phyloP scores from a whole-genome alignment of 1,284 basidiomycete species.

The Tilletia walkeri region DNA sequence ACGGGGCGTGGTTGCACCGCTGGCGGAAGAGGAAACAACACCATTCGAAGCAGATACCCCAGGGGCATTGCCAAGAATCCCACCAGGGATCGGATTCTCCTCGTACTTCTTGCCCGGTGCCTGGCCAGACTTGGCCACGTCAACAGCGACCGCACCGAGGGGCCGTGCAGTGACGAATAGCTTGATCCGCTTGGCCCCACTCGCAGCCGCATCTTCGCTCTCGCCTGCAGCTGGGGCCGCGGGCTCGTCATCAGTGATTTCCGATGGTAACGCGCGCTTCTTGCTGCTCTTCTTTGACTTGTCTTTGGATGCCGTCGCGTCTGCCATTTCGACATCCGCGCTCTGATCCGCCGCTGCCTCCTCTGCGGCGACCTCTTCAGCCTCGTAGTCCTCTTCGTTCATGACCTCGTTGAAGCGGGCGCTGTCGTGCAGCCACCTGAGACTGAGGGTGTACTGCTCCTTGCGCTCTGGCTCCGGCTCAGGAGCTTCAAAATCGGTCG shows the following conservation, averaged over 20 bases:
- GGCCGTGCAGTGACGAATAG: constrained; percentile 48
- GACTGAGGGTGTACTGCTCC: constrained; percentile 41
- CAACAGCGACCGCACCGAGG: constrained; percentile 47
- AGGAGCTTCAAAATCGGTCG: constrained; percentile 51
- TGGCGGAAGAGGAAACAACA: not conserved
- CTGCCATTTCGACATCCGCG: constrained; percentile 18
- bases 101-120: constrained; percentile 54
- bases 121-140: constrained; percentile 45
- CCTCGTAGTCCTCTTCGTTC: constrained; percentile 56
- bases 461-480: constrained; percentile 45
- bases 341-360: constrained; percentile 18
- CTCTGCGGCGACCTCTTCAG: constrained; percentile 31
- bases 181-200: constrained; percentile 49
- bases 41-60: constrained; percentile 20
- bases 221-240: constrained; percentile 28
- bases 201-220: not conserved
- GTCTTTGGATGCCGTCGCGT: constrained; percentile 3
- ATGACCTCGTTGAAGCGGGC: constrained; percentile 53
- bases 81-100: constrained; percentile 47
- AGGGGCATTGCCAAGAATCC: constrained; percentile 50
- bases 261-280: constrained; percentile 51
- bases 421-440: constrained; percentile 50
- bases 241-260: constrained; percentile 39
- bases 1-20: not conserved
- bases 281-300: constrained; percentile 26